These are phyloP conservation scores for Smallanthus sonchifolius DNA, from an alignment of 129 eudicot genomes.

Conservation along the genomic window DNA sequence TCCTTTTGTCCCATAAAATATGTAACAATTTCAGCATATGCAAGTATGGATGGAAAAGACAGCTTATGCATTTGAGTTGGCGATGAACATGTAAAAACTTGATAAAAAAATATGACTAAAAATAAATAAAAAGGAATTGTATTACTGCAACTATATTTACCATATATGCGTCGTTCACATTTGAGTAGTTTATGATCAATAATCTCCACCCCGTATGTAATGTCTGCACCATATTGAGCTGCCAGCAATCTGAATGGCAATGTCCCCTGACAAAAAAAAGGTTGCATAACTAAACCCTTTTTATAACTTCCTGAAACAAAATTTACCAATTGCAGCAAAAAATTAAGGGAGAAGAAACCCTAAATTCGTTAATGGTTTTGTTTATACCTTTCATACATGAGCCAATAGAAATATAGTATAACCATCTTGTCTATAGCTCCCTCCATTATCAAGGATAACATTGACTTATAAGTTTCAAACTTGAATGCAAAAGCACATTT, in stretches of 20 bases:
- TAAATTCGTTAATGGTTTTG: neutral
- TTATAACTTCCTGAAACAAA: neutral
- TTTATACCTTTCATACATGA: neutral
- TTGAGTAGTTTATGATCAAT: slow-evolving; percentile 86
- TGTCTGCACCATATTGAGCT: slow-evolving; percentile 88
- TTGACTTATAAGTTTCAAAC: neutral
- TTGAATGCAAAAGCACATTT: neutral
- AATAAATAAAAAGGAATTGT: neutral
- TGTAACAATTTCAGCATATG: neutral
- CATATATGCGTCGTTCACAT: slow-evolving; percentile 72
- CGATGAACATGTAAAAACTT: neutral
- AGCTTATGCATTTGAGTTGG: neutral
- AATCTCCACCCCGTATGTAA: slow-evolving; percentile 89
- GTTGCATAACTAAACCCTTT: slow-evolving; percentile 12
- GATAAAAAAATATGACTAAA: neutral
- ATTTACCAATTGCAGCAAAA: neutral
- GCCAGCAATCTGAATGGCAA: slow-evolving; percentile 84
- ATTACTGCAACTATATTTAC: slow-evolving; percentile 26
- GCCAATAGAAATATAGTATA: neutral
- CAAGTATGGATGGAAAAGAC: neutral
- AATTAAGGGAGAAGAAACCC: neutral
- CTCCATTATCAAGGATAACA: neutral
- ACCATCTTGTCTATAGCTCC: neutral
- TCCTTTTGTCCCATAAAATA: neutral
- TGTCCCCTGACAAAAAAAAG: slow-evolving; percentile 57